Conservation (phyloP, 2,329 filamentous ascomycete genomes). For the Fusarium brachygibbosum region DNA sequence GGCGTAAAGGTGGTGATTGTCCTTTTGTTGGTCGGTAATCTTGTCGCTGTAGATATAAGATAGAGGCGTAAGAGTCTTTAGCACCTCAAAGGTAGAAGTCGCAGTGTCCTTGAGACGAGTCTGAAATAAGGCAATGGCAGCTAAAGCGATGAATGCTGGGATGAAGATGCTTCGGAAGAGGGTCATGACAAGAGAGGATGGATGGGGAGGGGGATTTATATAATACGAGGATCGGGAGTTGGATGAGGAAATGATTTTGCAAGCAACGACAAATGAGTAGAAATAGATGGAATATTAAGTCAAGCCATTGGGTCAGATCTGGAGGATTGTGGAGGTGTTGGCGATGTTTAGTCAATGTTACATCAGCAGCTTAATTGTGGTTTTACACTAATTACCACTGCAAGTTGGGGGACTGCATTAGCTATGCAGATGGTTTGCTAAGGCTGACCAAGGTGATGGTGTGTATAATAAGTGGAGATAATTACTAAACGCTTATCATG, state of each 20-base stretch:
- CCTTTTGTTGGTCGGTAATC: conserved; percentile 16
- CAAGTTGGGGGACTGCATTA: conserved; percentile 1
- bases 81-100: conserved; percentile 35
- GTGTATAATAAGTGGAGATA: conserved; percentile 27
- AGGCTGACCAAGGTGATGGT: conserved; percentile 40
- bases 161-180: conserved; percentile 49
- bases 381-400: conserved; percentile 13
- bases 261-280: conserved; percentile 42
- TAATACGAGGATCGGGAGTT: conserved; percentile 24
- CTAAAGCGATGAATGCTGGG: conserved; percentile 50
- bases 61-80: conserved; percentile 22
- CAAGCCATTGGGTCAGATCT: conserved; percentile 25
- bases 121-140: conserved; percentile 49
- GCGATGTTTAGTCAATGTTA: conserved; percentile 48
- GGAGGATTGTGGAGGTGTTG: conserved; percentile 24
- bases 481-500: conserved; percentile 37
- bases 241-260: conserved; percentile 33
- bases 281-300: conserved; percentile 39
- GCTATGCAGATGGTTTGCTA: conserved; percentile 27
- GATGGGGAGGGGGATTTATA: conserved; percentile 38
- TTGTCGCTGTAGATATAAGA: conserved; percentile 7
- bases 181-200: conserved; percentile 50
- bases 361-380: conserved; percentile 42
- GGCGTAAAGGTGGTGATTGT: conserved; percentile 50
- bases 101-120: conserved; percentile 42